A percentile compares a stretch with the other conserved stretches of the same genome.
These are phyloP conservation scores for Larix sibirica DNA, from an alignment of 83 land plant genomes.

Conservation along the genomic window DNA sequence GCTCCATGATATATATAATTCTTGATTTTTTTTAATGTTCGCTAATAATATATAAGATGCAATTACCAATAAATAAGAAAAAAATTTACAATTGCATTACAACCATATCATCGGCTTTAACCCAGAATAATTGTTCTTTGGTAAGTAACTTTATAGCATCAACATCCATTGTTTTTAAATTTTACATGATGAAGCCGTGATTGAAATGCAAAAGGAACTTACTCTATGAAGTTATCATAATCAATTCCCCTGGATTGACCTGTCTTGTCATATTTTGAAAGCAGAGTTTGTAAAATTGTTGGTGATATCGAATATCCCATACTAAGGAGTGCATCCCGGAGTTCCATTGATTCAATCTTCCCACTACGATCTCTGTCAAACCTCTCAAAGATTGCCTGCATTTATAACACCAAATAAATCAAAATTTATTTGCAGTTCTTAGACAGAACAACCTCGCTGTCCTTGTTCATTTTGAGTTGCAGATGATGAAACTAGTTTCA, in stretches of 20 bases:
- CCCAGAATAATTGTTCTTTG: not conserved
- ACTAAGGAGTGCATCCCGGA: conserved; percentile 83
- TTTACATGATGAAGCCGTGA: not conserved
- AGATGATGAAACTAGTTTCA: not conserved
- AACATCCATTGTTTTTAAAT: not conserved
- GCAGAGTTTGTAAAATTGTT: conserved; percentile 59
- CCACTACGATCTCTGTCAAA: conserved; percentile 93
- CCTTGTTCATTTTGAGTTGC: not conserved
- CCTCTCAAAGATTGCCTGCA: conserved; percentile 75
- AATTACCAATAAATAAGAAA: too few species aligned
- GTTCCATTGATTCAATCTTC: conserved; percentile 67
- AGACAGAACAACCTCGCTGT: not conserved
- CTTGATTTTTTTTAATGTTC: too few species aligned
- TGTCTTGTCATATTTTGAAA: conserved; percentile 73
- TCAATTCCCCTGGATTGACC: conserved; percentile 64
- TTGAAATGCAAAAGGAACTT: conserved; percentile 29
- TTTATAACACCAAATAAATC: not conserved
- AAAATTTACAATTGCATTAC: too few species aligned
- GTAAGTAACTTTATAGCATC: not conserved
- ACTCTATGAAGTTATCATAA: conserved; percentile 95
- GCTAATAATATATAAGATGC: too few species aligned
- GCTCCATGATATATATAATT: too few species aligned
- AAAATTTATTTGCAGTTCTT: not conserved
- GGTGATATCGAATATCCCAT: conserved; percentile 82
- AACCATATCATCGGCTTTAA: not conserved